These are phyloP conservation scores for Clohesyomyces aquaticus DNA, from an alignment of 495 filamentous ascomycete genomes.

Conservation along the genomic window DNA sequence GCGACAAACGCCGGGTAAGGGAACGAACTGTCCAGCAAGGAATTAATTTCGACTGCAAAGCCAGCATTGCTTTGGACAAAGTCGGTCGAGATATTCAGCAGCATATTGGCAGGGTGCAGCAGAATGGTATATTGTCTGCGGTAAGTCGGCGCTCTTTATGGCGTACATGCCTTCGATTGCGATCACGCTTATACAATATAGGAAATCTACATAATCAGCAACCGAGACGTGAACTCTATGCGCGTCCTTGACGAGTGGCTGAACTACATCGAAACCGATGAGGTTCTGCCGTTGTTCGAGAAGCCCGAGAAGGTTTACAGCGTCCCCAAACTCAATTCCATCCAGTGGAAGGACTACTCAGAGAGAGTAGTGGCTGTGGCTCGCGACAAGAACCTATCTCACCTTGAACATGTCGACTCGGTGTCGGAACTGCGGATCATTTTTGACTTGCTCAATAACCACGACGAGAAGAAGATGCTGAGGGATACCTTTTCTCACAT, in stretches of 20 bases:
- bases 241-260: constrained; percentile 56
- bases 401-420: not conserved
- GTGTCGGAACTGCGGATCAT: constrained; percentile 8
- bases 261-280: constrained; percentile 52
- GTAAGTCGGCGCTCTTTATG: constrained; percentile 42
- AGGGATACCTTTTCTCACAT: constrained; percentile 16
- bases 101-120: constrained; percentile 52
- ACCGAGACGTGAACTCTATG: constrained; percentile 54
- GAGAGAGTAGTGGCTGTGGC: constrained; percentile 43
- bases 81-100: constrained; percentile 50
- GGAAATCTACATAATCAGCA: constrained; percentile 60
- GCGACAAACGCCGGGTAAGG: constrained; percentile 45
- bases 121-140: constrained; percentile 49
- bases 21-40: constrained; percentile 50
- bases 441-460: constrained; percentile 1
- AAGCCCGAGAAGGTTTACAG: constrained; percentile 48
- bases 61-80: constrained; percentile 54
- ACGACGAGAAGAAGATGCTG: constrained; percentile 17
- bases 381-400: constrained; percentile 39
- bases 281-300: constrained; percentile 53
- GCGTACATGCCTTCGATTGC: no score
- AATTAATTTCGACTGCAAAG: constrained; percentile 50
- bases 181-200: constrained; percentile 38
- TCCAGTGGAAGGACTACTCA: constrained; percentile 46
- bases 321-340: constrained; percentile 44